Base-by-base conservation (phyloP, 2,329 filamentous ascomycete species). In the Arthrobotrys musiformis region DNA sequence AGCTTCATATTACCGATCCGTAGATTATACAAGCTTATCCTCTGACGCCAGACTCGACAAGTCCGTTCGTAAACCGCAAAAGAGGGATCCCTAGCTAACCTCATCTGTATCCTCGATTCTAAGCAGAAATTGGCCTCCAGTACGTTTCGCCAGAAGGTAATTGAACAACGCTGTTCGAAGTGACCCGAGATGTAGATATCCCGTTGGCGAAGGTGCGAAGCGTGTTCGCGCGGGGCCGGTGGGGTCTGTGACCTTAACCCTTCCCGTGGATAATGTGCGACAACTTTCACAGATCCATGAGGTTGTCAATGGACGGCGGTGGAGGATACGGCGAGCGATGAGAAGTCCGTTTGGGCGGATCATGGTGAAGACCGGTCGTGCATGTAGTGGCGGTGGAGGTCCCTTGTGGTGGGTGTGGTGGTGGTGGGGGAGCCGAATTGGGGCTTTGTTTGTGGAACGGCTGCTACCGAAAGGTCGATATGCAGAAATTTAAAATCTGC, bases 41-140 rank as follows among this genome's bases (percentile, higher is more conserved):
- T 13, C 40, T 9, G 2, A 19, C 40, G n/a, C 22, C 19, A 26
- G 15, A 15, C 35, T 33, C 44, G 30, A 22, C 26, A 46, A 15
- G 9, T 40, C 8, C 9, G 9, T 30, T 35, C 64, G 11, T 28
- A 8, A 19, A 69, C 17, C 22, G 60, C n/a, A 40, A 17, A 19
- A 19, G 19, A 80, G 86, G 42, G 37, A 19, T n/a, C 30, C 44
- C 84, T 48, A 56, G 61, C 73, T 70, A 77, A 93, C 92, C 87
- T 93, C 92, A 84, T 98, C 95, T 3, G 95, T 99, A 83, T 99
- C 95, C 85, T 99, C 95, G 79, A 99, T 90, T 8, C 95, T 90
- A 60, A 99, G 85, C 9, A 99, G 84, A 81, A 99, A 99, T 82
- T 97, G 91, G 5, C 95, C 95, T 3, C 91, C 90, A 0, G 95